These are phyloP conservation scores for Kluyveromyces sp. DNA, from an alignment of 1,139 yeast species.

Conservation along the genomic window DNA sequence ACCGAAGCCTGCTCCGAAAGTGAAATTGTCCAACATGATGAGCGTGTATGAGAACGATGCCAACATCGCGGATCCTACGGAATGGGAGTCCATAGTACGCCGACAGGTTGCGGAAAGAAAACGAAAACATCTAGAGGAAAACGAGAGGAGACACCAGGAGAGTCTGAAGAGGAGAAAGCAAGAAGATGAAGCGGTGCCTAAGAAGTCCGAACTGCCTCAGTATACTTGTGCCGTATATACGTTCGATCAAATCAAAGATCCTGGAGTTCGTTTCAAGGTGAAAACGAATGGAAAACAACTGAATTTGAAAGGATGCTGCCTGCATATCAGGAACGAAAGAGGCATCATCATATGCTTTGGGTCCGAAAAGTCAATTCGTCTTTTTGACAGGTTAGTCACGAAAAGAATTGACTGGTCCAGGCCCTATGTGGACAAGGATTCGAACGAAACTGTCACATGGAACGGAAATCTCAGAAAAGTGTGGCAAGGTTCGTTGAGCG, in stretches of 20 bases:
- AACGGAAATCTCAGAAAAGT: conserved; percentile 48
- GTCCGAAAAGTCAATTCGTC: conserved; percentile 50
- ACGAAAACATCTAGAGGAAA: conserved; percentile 52
- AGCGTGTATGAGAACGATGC: conserved; percentile 71
- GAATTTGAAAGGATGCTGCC: conserved; percentile 53
- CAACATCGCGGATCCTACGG: conserved; percentile 86
- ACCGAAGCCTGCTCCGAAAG: conserved; percentile 87
- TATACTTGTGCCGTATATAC: conserved; percentile 54
- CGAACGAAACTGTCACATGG: conserved; percentile 35
- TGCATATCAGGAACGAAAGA: conserved; percentile 39
- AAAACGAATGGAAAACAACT: conserved; percentile 75
- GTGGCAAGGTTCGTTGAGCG: conserved; percentile 72
- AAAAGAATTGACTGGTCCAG: conserved; percentile 68
- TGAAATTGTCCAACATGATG: conserved; percentile 75
- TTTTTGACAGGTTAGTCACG: conserved; percentile 55
- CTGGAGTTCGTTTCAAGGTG: conserved; percentile 64
- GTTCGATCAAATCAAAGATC: conserved; percentile 48
- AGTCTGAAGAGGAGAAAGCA: conserved; percentile 16
- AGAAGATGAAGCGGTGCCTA: not conserved
- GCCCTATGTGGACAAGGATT: conserved; percentile 29
- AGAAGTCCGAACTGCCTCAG: conserved; percentile 11
- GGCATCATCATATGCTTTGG: conserved; percentile 71
- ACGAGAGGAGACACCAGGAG: conserved; percentile 44
- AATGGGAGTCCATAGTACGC: conserved; percentile 66
- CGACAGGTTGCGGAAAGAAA: conserved; percentile 61